A percentile compares a stretch with the other conserved stretches of the same genome.
phyloP scores from a whole-genome alignment of 257 asterid genomes.

The Cinchona pubescens region DNA sequence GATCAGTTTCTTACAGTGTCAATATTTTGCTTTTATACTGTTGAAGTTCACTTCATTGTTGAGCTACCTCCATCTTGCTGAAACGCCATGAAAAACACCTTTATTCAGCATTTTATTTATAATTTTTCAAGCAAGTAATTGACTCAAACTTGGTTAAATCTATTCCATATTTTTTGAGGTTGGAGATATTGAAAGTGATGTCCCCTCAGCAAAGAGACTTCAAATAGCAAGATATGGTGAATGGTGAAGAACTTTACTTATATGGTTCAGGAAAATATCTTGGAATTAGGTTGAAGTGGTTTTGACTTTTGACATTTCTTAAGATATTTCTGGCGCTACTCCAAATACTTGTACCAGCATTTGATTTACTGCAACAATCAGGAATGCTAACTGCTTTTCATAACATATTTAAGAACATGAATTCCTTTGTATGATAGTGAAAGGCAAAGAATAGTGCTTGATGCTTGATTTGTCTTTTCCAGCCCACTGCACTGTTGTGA shows the following conservation, averaged over 20 bases:
- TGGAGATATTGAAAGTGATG: conserved; percentile 88
- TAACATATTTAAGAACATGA: background rate
- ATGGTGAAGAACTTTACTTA: conserved; percentile 83
- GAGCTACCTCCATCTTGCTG: background rate
- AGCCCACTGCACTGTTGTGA: conserved; percentile 99
- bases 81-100: background rate
- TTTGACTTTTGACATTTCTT: too few relatives aligned
- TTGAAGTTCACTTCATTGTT: background rate
- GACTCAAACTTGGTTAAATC: conserved; percentile 14
- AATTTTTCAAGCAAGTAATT: conserved; percentile 1
- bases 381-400: background rate
- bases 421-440: background rate
- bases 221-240: conserved; percentile 73
- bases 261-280: too few relatives aligned
- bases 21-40: background rate
- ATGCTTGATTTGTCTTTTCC: conserved; percentile 29
- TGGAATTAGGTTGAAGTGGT: too few relatives aligned
- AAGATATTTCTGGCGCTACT: too few relatives aligned
- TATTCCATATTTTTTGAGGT: conserved; percentile 47
- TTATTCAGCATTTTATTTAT: background rate
- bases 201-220: conserved; percentile 67
- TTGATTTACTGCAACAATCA: background rate
- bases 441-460: conserved; percentile 16
- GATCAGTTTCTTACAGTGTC: too few relatives aligned
- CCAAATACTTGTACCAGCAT: background rate